phyloP scores from a whole-genome alignment of 202 grass and related monocot species.

The Setaria italica region DNA sequence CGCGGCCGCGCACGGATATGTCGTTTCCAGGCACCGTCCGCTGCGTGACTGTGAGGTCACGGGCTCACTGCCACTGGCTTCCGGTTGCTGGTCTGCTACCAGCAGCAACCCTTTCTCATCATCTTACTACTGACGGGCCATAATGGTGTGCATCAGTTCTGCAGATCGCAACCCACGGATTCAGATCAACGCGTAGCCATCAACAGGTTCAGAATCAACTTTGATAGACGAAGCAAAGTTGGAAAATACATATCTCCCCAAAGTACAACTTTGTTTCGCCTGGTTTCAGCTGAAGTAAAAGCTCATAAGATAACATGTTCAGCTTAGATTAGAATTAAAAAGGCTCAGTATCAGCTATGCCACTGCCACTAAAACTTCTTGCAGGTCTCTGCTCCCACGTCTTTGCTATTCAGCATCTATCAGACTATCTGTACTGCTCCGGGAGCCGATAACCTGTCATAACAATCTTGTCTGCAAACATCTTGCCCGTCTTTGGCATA shows the following conservation, averaged over 20 bases:
- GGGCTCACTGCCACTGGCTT: no score
- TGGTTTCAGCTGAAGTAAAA: conserved; percentile 28
- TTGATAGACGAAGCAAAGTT: not conserved
- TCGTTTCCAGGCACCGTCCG: no score
- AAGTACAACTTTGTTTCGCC: conserved; percentile 18
- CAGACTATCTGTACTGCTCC: conserved; percentile 92
- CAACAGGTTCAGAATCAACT: not conserved
- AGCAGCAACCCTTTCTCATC: no score
- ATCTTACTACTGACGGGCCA: no score
- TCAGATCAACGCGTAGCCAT: not conserved
- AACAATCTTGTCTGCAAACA: conserved; percentile 98
- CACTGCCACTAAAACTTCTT: conserved; percentile 33
- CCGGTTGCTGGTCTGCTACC: no score
- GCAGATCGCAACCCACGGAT: no score
- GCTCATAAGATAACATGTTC: conserved; percentile 40
- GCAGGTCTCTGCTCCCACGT: not conserved
- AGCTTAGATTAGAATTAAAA: conserved; percentile 43
- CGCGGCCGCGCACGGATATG: no score
- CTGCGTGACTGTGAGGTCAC: no score
- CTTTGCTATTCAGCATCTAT: conserved; percentile 38
- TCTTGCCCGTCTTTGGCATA: conserved; percentile 99
- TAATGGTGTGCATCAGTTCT: no score
- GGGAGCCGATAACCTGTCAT: conserved; percentile 89
- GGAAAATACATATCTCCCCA: conserved; percentile 1
- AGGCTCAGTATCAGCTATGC: conserved; percentile 14